Percentiles rank a stretch among this genome's conserved stretches.
Conservation (phyloP, 176 grass and related monocot genomes). For the Triticum turgidum region DNA sequence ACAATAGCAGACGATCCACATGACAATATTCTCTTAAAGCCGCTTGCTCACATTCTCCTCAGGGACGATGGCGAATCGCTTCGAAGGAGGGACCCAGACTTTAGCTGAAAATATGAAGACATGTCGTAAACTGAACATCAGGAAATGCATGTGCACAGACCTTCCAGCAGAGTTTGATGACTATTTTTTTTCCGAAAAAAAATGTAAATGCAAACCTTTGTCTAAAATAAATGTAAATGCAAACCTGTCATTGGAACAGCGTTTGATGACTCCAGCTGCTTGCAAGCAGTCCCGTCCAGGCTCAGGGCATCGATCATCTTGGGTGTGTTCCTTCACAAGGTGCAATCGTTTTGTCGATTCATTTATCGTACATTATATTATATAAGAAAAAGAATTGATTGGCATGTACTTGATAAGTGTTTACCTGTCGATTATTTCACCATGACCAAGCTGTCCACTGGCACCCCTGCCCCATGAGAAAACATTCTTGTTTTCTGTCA, state of each 20-base stretch:
- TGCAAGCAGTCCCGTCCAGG: constrained; percentile 59
- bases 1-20: background rate
- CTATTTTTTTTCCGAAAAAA: no score
- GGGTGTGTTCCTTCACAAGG: constrained; percentile 44
- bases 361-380: background rate
- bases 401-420: background rate
- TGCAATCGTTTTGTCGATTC: background rate
- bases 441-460: constrained; percentile 83
- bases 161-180: background rate
- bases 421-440: constrained; percentile 72
- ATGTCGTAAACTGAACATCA: background rate
- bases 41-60: constrained; percentile 61
- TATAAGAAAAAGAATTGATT: background rate
- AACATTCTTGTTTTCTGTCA: constrained; percentile 62
- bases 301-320: constrained; percentile 77
- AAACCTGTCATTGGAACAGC: constrained; percentile 50
- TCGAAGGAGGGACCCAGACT: constrained; percentile 61
- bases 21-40: background rate
- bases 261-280: constrained; percentile 63
- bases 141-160: background rate
- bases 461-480: constrained; percentile 84
- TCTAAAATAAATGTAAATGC: background rate
- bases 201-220: constrained; percentile 33
- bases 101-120: constrained; percentile 46
- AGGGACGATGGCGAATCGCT: constrained; percentile 77